A percentile compares a stretch with the other conserved stretches of the same genome.
phyloP scores from a whole-genome alignment of 257 asterid species.

The Ligustrum vulgare region DNA sequence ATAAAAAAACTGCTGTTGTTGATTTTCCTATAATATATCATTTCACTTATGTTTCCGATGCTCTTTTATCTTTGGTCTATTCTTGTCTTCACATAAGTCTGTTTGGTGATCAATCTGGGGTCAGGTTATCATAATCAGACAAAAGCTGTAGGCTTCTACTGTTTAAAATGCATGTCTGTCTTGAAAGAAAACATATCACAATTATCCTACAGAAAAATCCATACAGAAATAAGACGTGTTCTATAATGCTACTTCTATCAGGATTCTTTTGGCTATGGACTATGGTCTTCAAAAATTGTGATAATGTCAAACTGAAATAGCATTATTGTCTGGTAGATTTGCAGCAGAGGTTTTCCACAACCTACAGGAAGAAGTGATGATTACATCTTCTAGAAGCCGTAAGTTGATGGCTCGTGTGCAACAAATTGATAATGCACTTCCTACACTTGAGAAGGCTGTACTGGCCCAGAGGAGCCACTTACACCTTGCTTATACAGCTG shows the following conservation, averaged over 20 bases:
- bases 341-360: constrained; percentile 97
- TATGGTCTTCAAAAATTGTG: background rate
- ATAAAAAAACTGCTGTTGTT: background rate
- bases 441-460: constrained; percentile 88
- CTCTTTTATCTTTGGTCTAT: background rate
- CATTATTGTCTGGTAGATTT: constrained; percentile 55
- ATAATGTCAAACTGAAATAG: background rate
- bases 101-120: background rate
- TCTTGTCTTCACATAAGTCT: background rate
- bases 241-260: constrained; percentile 3
- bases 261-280: background rate
- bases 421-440: constrained; percentile 75
- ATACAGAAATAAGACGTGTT: background rate
- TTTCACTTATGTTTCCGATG: background rate
- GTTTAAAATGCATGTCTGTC: background rate
- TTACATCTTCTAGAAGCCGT: constrained; percentile 83
- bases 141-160: background rate
- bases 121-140: background rate
- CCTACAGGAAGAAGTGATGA: constrained; percentile 80
- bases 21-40: background rate
- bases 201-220: background rate
- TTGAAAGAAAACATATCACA: background rate
- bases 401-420: constrained; percentile 75
- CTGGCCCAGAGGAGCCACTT: constrained; percentile 90
- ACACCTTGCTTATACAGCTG: constrained; percentile 94